Evolutionary conservation across 139 green algal species (phyloP), one percentile per base, ranked within the genome.

Genomic region (Haematococcus sp.): DNA sequence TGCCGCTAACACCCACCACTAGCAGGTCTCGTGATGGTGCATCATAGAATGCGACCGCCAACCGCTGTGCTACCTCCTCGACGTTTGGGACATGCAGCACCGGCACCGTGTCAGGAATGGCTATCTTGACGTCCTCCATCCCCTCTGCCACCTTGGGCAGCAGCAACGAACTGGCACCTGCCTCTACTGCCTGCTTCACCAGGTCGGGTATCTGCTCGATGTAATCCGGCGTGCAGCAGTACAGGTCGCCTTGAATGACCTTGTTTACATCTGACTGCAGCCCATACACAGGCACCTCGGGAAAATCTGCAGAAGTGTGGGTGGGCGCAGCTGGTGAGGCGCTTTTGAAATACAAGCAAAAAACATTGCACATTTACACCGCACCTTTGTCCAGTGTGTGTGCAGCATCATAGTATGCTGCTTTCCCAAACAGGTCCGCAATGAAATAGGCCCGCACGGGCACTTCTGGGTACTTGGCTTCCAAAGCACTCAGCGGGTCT

Each of bases 1-100:
- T 91, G 31, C 96, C 96, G 43, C 89, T 82, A 22, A 98, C 70
- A 27, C 81, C 92, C 15, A 97, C 74, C 3, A 81, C 76, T n/a
- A 79, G 73, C 79, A 92, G 77, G 33, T 71, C 71, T 15, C 55
- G 61, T 0, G 76, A 81, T 3, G 88, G 87, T 17, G 56, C 67
- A 31, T 89, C 84, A 72, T 92, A 94, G 68, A 94, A 93, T 0
- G 88, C 87, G 3, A 75, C 76, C 23, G 88, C 88, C 22, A 94
- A 63, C 0, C 78, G 58, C 25, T 77, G 43, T 23, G 80, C 59
- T 16, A 81, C 61, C 25, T 83, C 86, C 0, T 55, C 25, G 13
- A 66, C 66, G 63, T 88, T 84, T 23, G 79, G 56, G 54, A 88
- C 71, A 1, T 76, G 74, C 9, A 86, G 17, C 35, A 88, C 70